phyloP scores from a whole-genome alignment of 2,329 filamentous ascomycete species.

The Calonectria leucothoes region DNA sequence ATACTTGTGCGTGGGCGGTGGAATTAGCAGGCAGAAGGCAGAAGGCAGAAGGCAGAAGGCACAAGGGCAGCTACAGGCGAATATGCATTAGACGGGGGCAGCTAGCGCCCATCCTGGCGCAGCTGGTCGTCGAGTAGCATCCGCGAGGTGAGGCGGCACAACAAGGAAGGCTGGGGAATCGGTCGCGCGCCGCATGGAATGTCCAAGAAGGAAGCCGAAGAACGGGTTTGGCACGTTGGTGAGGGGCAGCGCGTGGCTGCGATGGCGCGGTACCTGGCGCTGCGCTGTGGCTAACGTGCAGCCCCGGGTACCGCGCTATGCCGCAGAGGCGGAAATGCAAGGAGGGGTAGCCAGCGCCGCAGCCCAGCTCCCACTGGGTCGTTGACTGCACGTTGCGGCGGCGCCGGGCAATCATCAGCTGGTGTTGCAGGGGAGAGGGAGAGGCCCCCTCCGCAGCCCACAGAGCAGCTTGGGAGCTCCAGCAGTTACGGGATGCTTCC shows the following conservation, averaged over 20 bases:
- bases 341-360: slow-evolving; percentile 6
- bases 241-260: slow-evolving; percentile 9
- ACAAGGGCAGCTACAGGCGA: slow-evolving; percentile 8
- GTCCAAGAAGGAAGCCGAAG: slow-evolving; percentile 55
- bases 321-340: neutral
- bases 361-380: slow-evolving; percentile 1
- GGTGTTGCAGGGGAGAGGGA: neutral
- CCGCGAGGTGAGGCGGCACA: slow-evolving; percentile 17
- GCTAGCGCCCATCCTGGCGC: neutral
- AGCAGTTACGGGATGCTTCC: slow-evolving; percentile 17
- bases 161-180: slow-evolving; percentile 34
- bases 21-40: slow-evolving; percentile 12
- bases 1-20: neutral
- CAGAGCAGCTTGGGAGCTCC: neutral
- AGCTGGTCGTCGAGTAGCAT: neutral
- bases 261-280: slow-evolving; percentile 17
- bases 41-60: too few species aligned
- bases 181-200: slow-evolving; percentile 46
- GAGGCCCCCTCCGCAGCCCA: neutral
- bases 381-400: slow-evolving; percentile 8
- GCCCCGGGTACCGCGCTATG: slow-evolving; percentile 15
- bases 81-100: neutral
- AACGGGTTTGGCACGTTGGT: slow-evolving; percentile 29
- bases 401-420: neutral
- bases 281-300: neutral